These are phyloP conservation scores for Fusarium sp. DNA, from an alignment of 2,329 filamentous ascomycete genomes.

Conservation along the genomic window DNA sequence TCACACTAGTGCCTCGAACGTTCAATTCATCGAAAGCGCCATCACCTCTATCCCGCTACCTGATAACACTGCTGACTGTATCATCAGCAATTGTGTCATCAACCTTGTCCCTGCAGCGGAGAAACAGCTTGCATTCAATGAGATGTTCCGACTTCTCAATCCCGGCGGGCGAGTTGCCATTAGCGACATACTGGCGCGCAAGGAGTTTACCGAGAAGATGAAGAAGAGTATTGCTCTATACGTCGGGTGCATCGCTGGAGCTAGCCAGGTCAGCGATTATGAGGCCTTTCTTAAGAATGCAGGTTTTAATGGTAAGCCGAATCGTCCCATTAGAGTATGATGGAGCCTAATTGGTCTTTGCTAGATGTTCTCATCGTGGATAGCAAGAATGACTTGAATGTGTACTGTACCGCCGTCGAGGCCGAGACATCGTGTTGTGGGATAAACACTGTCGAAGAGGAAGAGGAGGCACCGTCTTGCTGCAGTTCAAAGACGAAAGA, in stretches of 20 bases:
- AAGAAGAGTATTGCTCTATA: conserved; percentile 63
- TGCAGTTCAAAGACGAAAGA: too few relatives aligned
- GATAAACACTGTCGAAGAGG: not conserved
- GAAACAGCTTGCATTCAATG: conserved; percentile 57
- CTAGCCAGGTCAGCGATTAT: conserved; percentile 65
- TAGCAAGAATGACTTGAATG: not conserved
- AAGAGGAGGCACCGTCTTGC: not conserved
- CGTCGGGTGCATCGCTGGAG: conserved; percentile 71
- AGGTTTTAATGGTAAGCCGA: conserved; percentile 60
- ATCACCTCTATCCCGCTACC: conserved; percentile 64
- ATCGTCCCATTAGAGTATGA: too few relatives aligned
- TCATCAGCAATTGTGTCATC: conserved; percentile 74
- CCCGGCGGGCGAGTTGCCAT: conserved; percentile 69
- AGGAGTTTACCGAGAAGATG: conserved; percentile 61
- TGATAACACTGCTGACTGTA: conserved; percentile 57
- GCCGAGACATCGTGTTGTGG: not conserved
- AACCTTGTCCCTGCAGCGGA: conserved; percentile 65
- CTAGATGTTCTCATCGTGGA: not conserved
- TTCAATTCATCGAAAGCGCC: conserved; percentile 62
- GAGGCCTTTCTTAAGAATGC: conserved; percentile 61
- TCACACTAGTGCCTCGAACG: conserved; percentile 55
- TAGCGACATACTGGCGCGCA: conserved; percentile 68
- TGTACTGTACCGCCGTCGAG: not conserved
- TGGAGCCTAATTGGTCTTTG: too few relatives aligned
- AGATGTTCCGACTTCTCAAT: conserved; percentile 69